Conservation (phyloP, 1,284 basidiomycete genomes). For the Trametes versicolor region DNA sequence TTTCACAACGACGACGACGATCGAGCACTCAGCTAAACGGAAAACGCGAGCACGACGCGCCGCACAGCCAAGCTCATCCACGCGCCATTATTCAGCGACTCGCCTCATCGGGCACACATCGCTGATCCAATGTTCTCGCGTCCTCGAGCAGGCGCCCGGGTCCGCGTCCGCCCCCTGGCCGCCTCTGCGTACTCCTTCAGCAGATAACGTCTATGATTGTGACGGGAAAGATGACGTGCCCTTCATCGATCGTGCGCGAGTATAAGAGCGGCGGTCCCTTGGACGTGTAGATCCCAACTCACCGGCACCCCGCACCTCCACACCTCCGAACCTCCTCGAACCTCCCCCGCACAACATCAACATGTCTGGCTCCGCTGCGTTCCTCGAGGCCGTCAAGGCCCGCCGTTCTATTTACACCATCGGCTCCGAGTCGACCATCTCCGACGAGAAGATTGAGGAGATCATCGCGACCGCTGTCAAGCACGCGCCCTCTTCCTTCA, state of each 20-base stretch:
- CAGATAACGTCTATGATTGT: not conserved
- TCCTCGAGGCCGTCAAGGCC: constrained; percentile 39
- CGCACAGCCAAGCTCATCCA: not conserved
- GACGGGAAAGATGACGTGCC: constrained; percentile 19
- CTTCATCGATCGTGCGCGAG: constrained; percentile 19
- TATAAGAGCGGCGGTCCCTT: constrained; percentile 8
- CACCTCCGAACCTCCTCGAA: not conserved
- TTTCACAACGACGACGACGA: too few species aligned
- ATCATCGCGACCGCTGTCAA: constrained; percentile 37
- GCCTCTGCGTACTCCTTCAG: not conserved
- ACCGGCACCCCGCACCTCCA: constrained; percentile 14
- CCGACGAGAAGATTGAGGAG: constrained; percentile 39
- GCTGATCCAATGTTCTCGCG: constrained; percentile 1
- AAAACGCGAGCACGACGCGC: too few species aligned
- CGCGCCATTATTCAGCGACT: constrained; percentile 3
- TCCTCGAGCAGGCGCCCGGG: not conserved
- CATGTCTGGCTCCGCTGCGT: constrained; percentile 35
- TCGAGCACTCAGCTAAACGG: too few species aligned
- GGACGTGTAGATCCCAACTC: constrained; percentile 1
- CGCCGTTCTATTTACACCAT: constrained; percentile 39
- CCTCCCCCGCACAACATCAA: constrained; percentile 20
- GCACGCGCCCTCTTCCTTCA: constrained; percentile 40
- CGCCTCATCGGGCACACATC: not conserved
- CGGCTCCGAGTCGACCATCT: constrained; percentile 35
- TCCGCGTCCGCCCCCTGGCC: not conserved